These are phyloP conservation scores for Magnaporthiopsis rhizophila DNA, from an alignment of 2,329 filamentous ascomycete species.

Conservation along the genomic window DNA sequence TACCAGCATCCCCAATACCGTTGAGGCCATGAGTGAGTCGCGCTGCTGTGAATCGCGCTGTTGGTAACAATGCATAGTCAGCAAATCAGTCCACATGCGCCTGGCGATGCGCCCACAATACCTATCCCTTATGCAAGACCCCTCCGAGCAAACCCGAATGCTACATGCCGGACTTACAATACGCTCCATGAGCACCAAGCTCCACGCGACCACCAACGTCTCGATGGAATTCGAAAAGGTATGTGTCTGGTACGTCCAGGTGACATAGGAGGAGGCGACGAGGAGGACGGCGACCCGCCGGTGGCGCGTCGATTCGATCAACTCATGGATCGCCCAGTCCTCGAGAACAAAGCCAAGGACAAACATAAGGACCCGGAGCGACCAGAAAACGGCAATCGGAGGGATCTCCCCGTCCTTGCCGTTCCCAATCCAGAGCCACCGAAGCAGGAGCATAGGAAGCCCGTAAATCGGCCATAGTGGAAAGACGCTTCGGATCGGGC, in stretches of 20 bases:
- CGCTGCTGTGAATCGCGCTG: slow-evolving; percentile 70
- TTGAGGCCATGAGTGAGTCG: slow-evolving; percentile 67
- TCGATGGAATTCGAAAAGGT: slow-evolving; percentile 98
- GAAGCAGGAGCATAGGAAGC: slow-evolving; percentile 83
- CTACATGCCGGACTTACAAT: slow-evolving; percentile 67
- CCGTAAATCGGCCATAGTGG: slow-evolving; percentile 95
- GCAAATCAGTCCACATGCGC: too few species aligned
- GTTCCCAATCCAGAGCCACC: slow-evolving; percentile 86
- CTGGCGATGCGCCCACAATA: background rate
- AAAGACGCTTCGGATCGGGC: slow-evolving; percentile 91
- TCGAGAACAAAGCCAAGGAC: slow-evolving; percentile 90
- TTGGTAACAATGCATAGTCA: slow-evolving; percentile 32
- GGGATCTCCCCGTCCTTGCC: slow-evolving; percentile 68
- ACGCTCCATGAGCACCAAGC: slow-evolving; percentile 80
- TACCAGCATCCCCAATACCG: slow-evolving; percentile 69
- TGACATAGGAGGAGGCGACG: slow-evolving; percentile 93
- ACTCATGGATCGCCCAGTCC: slow-evolving; percentile 93
- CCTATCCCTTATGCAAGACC: background rate
- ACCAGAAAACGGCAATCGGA: slow-evolving; percentile 85
- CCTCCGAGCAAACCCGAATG: background rate
- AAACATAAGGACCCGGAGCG: slow-evolving; percentile 85
- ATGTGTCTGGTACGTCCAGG: slow-evolving; percentile 97
- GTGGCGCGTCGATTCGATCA: slow-evolving; percentile 66
- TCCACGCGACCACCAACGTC: slow-evolving; percentile 88
- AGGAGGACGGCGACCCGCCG: slow-evolving; percentile 71